Evolutionary conservation across 2,329 filamentous ascomycete genomes (phyloP), one percentile per base, ranked within the genome.

Genomic region (Hymenoscyphus albidus): DNA sequence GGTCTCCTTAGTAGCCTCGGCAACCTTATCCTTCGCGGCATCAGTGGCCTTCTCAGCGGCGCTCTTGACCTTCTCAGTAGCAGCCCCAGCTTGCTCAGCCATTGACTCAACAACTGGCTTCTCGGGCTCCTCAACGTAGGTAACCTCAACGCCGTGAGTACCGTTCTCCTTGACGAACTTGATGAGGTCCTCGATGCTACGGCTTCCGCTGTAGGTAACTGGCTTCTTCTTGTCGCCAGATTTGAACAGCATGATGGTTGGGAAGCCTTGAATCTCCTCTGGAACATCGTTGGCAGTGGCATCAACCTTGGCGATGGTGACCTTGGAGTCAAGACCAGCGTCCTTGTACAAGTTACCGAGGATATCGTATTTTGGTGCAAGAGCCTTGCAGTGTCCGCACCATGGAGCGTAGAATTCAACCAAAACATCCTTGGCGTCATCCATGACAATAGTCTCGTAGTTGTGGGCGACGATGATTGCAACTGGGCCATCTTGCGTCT

Each of bases 371-470:
- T 97, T 89, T 74, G 95, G 95, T 64, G 95, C 94, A 68, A 99
- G 89, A 79, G 88, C 93, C 87, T 98, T 98, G 92, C 95, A 99
- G 87, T 99, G 95, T 73, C 95, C 95, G 78, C 95, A 99, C 95
- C 95, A 99, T 70, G 95, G 95, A 66, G 95, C 95, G 82, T 99
- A 99, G 83, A 97, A 98, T 84, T 99, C 95, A 70, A 99, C 81
- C 71, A 99, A 86, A 65, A 99, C 95, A 79, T 99, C 95, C 89
- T 98, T 98, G 77, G 89, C 85, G 79, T 96, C 90, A 77, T 99
- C 90, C 63, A 97, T 85, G 75, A 99, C 93, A 71, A 98, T 81
- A 7, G 96, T 85, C 69, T 97, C 84, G 85, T 97, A 99, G 82
- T 86, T 94, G 82, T 96, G 91, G 78, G 94, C 95, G 65, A 99